Evolutionary conservation across 2,329 filamentous ascomycete species (phyloP).

Genomic region (Samsoniella hepiali): DNA sequence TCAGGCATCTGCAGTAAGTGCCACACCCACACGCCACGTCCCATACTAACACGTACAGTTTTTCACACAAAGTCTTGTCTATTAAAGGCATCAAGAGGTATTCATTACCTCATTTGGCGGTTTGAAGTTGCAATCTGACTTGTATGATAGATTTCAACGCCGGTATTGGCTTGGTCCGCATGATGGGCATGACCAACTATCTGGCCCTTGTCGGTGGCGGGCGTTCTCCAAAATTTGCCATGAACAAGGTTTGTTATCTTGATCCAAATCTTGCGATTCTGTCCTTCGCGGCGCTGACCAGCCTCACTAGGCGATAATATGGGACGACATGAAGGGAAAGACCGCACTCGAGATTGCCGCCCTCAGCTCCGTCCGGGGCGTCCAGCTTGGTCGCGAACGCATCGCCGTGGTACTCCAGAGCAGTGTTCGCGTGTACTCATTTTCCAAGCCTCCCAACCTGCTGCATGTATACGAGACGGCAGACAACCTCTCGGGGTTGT

Average conservation of each 20-base stretch:
- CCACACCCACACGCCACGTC: neutral
- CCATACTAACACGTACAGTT: slow-evolving; percentile 47
- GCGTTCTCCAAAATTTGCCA: slow-evolving; percentile 77
- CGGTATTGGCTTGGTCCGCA: slow-evolving; percentile 77
- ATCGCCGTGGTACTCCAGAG: slow-evolving; percentile 81
- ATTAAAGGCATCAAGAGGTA: slow-evolving; percentile 55
- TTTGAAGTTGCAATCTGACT: slow-evolving; percentile 9
- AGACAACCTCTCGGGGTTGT: slow-evolving; percentile 78
- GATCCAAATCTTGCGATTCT: neutral
- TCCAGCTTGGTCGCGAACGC: slow-evolving; percentile 71
- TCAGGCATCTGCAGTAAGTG: slow-evolving; percentile 74
- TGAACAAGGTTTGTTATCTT: slow-evolving; percentile 64
- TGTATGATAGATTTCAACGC: slow-evolving; percentile 65
- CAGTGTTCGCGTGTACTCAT: slow-evolving; percentile 76
- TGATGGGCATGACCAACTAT: slow-evolving; percentile 85
- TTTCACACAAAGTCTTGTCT: slow-evolving; percentile 71
- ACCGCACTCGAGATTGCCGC: slow-evolving; percentile 74
- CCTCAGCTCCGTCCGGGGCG: slow-evolving; percentile 73
- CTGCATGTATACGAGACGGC: slow-evolving; percentile 79
- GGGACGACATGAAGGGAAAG: slow-evolving; percentile 81
- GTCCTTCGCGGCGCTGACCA: neutral
- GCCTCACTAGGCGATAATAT: slow-evolving; percentile 71
- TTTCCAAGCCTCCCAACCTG: slow-evolving; percentile 68
- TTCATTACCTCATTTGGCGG: neutral
- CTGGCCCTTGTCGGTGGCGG: slow-evolving; percentile 88